Evolutionary conservation across 257 asterid species (phyloP).

Genomic region (Dorcoceras hygrometricum): DNA sequence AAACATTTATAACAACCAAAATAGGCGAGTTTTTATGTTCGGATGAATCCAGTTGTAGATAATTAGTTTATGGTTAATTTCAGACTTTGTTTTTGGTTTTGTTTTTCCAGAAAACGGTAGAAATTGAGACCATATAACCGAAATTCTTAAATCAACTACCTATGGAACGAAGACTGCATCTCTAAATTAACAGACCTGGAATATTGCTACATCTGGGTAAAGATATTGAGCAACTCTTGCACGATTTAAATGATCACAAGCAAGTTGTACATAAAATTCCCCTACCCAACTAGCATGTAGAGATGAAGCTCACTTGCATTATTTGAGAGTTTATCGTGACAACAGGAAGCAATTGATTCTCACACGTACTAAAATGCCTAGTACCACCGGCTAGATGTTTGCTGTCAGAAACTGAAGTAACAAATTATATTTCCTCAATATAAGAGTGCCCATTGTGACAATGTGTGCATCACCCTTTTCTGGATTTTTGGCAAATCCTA

Average conservation of each 20-base stretch:
- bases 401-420: not conserved
- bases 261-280: too few relatives aligned
- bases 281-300: too few relatives aligned
- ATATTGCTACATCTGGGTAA: not conserved
- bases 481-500: constrained; percentile 18
- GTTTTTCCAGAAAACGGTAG: too few relatives aligned
- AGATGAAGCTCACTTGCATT: too few relatives aligned
- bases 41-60: not conserved
- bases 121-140: too few relatives aligned
- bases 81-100: not conserved
- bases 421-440: not conserved
- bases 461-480: not conserved
- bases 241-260: not conserved
- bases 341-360: too few relatives aligned
- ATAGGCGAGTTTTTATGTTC: too few relatives aligned
- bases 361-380: too few relatives aligned
- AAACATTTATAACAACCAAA: too few relatives aligned
- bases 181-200: not conserved
- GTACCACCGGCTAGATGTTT: not conserved
- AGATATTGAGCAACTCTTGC: not conserved
- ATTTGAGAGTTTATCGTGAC: too few relatives aligned
- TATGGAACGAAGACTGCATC: not conserved
- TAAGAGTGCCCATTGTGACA: not conserved
- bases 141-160: not conserved
- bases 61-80: not conserved